Evolutionary conservation across 768 basidiomycete genomes (phyloP), one percentile per base, ranked within the genome.

Genomic region (Ramaria rubella): DNA sequence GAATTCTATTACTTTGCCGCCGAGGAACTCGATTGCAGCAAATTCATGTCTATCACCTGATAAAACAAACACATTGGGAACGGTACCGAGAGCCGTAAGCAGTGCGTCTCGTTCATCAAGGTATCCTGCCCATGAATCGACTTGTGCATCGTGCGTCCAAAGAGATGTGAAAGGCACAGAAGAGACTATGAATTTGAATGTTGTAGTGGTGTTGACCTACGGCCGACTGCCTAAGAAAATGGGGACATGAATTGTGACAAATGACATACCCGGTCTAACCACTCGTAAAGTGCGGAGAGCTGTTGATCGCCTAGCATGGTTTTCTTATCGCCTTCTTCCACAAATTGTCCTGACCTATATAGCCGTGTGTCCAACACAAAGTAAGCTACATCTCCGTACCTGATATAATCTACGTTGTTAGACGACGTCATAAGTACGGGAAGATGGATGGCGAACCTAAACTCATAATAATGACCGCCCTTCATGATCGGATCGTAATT

Each of bases 41-140:
- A 89, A 90, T 69, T 90, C 87, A 66, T 90, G 88, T 21, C 87
- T 76, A 65, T 89, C 88, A 7, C 87, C 87, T 2, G 81, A 83
- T 44, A 90, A 69, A 50, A 90, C 65, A 63, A 85, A 69, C 45
- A 87, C 80, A 62, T 90, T 89, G 0, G 86, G 84, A 11, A 89
- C 81, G 23, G 79, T 74, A 58, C 83, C 79, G 40, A 91, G 70
- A 0, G 78, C 72, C 23, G 74, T 68, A 27, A 90, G 72, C 12
- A 91, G 68, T 0, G 75, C 68, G 14, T 76, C 72, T 62, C 85
- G 82, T 68, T 90, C 87, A 14, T 66, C 64, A 4, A 75, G 69
- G 68, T 78, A 89, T 0, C 70, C 85, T 0, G 82, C 82, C 86
- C 86, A 90, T 1, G 86, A 81, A 64, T 87, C 86, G n/a, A 66